phyloP scores from a whole-genome alignment of 768 basidiomycete genomes.

The Termitomyces bulborhizus region DNA sequence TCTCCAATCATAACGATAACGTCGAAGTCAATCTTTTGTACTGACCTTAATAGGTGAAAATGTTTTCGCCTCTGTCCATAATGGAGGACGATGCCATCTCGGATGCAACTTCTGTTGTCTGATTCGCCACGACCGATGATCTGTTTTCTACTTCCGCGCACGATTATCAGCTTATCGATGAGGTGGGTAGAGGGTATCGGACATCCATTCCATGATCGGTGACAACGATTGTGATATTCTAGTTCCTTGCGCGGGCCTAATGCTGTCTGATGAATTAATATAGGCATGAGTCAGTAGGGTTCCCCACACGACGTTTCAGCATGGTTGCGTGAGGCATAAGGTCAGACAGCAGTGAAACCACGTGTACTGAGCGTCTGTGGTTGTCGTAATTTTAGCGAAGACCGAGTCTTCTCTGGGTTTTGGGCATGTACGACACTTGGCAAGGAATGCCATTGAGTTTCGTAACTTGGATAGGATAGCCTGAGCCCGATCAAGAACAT shows the following conservation, averaged over 20 bases:
- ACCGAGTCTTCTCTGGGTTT: neutral
- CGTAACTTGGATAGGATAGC: neutral
- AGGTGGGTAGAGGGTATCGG: constrained; percentile 1
- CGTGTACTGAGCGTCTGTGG: neutral
- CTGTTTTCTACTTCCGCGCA: neutral
- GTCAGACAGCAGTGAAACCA: neutral
- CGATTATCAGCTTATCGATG: constrained; percentile 12
- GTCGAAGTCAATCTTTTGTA: constrained; percentile 2
- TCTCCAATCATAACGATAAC: neutral
- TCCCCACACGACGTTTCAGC: constrained; percentile 3
- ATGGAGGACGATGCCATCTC: neutral
- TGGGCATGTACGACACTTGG: neutral
- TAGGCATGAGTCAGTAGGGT: neutral
- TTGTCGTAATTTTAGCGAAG: neutral
- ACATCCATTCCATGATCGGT: constrained; percentile 1
- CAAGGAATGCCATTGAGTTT: neutral
- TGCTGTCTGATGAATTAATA: constrained; percentile 2
- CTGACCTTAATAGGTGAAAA: neutral
- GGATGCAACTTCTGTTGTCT: neutral
- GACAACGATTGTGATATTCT: constrained; percentile 4
- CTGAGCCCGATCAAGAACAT: neutral
- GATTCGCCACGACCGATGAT: neutral
- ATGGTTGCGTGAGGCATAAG: constrained; percentile 1
- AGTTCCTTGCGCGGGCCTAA: constrained; percentile 1
- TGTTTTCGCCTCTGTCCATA: neutral